A percentile compares a stretch with the other conserved stretches of the same genome.
phyloP scores from a whole-genome alignment of 2,329 filamentous ascomycete genomes.

The Diaporthe batatas region DNA sequence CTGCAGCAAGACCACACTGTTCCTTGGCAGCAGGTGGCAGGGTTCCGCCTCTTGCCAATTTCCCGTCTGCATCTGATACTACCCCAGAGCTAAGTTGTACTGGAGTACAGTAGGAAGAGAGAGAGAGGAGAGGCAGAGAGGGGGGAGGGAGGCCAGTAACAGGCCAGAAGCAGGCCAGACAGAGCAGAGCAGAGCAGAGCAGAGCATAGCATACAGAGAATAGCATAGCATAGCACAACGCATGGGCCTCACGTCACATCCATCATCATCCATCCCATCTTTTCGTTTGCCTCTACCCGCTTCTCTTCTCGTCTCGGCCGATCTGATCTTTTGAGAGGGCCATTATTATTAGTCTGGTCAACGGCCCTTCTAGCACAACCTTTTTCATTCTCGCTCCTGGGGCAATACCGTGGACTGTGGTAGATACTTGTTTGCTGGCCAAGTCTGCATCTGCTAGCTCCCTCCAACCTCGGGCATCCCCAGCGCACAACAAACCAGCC shows the following conservation, averaged over 20 bases:
- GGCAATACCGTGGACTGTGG: not conserved
- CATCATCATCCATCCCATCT: constrained; percentile 23
- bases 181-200: not conserved
- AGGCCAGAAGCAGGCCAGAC: constrained; percentile 1
- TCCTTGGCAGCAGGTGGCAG: constrained; percentile 27
- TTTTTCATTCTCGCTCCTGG: constrained; percentile 21
- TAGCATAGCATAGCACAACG: not conserved
- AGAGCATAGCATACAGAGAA: too few relatives aligned
- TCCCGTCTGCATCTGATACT: constrained; percentile 35
- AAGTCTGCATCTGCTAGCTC: constrained; percentile 2
- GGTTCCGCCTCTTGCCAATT: constrained; percentile 30
- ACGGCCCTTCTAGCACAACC: not conserved
- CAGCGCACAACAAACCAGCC: not conserved
- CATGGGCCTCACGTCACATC: constrained; percentile 3
- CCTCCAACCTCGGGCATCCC: not conserved
- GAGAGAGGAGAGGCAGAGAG: not conserved
- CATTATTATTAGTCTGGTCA: constrained; percentile 3
- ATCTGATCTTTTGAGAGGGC: not conserved
- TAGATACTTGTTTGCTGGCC: constrained; percentile 31
- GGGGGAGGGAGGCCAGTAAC: not conserved
- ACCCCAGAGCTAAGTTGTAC: constrained; percentile 22
- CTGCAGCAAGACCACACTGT: constrained; percentile 14
- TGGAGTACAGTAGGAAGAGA: not conserved
- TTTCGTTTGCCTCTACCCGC: constrained; percentile 17
- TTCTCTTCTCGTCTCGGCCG: constrained; percentile 22